Evolutionary conservation across 352 stramenopile genomes (phyloP).

Genomic region (Phytopythium montanum): DNA sequence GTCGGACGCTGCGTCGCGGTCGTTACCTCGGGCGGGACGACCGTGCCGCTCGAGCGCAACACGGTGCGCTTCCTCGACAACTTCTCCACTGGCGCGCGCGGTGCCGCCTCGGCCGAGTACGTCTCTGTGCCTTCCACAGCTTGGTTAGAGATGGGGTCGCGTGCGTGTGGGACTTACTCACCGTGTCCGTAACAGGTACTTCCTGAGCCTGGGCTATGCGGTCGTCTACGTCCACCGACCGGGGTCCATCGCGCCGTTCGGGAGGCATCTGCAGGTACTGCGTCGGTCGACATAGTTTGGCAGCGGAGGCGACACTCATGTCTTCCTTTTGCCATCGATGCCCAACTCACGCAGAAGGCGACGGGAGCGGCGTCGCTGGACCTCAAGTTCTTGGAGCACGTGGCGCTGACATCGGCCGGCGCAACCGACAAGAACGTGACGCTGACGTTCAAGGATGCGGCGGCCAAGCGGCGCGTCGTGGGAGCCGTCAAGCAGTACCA

Average conservation of each 20-base stretch:
- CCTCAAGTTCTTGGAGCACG: slow-evolving; percentile 64
- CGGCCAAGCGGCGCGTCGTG: slow-evolving; percentile 38
- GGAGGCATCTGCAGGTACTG: slow-evolving; percentile 53
- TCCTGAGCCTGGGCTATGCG: slow-evolving; percentile 92
- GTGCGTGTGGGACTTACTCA: neutral
- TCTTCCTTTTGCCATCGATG: neutral
- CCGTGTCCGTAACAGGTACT: slow-evolving; percentile 51
- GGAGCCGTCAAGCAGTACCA: slow-evolving; percentile 54
- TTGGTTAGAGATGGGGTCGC: neutral
- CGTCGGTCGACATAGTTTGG: neutral
- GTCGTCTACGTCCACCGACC: slow-evolving; percentile 95
- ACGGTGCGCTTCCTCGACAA: slow-evolving; percentile 98
- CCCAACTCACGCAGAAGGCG: slow-evolving; percentile 19
- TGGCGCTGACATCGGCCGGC: slow-evolving; percentile 19
- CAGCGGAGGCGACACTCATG: neutral
- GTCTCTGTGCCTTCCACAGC: neutral
- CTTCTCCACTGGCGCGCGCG: slow-evolving; percentile 94
- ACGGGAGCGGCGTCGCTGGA: slow-evolving; percentile 51
- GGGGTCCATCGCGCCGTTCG: slow-evolving; percentile 85
- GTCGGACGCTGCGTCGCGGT: slow-evolving; percentile 87
- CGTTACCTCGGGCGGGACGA: slow-evolving; percentile 95
- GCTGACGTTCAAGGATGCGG: slow-evolving; percentile 27
- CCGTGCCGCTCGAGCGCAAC: slow-evolving; percentile 93
- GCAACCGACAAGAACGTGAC: slow-evolving; percentile 28
- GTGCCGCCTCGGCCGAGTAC: slow-evolving; percentile 76